Conservation (phyloP, 164 flowering plant genomes). For the Euptelea pleiosperma region DNA sequence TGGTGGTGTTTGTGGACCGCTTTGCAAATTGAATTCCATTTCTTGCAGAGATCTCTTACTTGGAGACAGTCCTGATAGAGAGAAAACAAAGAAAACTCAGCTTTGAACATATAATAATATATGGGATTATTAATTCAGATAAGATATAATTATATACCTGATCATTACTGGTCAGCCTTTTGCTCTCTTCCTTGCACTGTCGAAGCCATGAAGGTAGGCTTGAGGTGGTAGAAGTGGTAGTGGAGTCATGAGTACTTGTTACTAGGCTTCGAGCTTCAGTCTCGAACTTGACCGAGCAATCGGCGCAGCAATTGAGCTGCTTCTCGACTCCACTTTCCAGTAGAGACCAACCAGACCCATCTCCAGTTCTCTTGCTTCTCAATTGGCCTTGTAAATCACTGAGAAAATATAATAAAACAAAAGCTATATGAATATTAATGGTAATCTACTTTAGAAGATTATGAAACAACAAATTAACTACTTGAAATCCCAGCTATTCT, state of each 20-base stretch:
- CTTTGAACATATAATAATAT: not conserved
- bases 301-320: conserved; percentile 47
- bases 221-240: conserved; percentile 34
- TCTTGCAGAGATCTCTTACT: conserved; percentile 44
- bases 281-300: conserved; percentile 51
- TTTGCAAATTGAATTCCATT: conserved; percentile 67
- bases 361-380: conserved; percentile 38
- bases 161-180: conserved; percentile 31
- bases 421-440: too few relatives aligned
- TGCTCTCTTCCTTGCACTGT: conserved; percentile 60
- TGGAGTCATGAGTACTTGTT: conserved; percentile 33
- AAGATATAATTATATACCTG: too few relatives aligned
- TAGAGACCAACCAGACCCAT: conserved; percentile 31
- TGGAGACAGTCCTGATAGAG: conserved; percentile 45
- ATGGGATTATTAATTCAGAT: too few relatives aligned
- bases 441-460: too few relatives aligned
- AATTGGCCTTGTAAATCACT: conserved; percentile 40
- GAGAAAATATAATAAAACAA: conserved; percentile 8
- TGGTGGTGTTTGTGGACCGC: conserved; percentile 45
- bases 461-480: too few relatives aligned
- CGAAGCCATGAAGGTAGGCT: conserved; percentile 88
- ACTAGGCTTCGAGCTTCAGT: conserved; percentile 42
- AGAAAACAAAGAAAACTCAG: conserved; percentile 8
- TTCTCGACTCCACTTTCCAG: conserved; percentile 35
- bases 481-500: too few relatives aligned